A percentile compares a stretch with the other conserved stretches of the same genome.
Evolutionary conservation across 176 grass and related monocot genomes (phyloP).

Genomic region (Triticum monococcum): DNA sequence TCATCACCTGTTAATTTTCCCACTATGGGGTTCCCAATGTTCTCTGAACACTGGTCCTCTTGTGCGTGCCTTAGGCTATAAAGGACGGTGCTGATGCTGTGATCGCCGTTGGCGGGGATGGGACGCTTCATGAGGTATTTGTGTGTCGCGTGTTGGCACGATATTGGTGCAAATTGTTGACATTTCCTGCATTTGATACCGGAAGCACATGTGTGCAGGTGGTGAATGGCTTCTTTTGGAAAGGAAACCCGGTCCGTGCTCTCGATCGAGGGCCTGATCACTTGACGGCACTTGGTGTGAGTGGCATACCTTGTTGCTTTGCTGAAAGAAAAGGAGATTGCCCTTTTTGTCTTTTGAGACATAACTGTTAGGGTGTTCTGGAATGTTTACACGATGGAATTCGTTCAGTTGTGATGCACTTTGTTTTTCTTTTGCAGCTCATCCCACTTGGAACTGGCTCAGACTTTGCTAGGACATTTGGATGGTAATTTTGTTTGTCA

Average conservation of each 20-base stretch:
- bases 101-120: constrained; percentile 90
- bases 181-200: neutral
- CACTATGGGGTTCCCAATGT: neutral
- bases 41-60: neutral
- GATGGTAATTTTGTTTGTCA: constrained; percentile 55
- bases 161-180: neutral
- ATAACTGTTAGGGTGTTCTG: neutral
- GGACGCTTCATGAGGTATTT: constrained; percentile 94
- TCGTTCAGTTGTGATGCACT: constrained; percentile 1
- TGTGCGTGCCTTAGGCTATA: constrained; percentile 59
- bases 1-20: constrained; percentile 4
- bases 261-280: constrained; percentile 51
- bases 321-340: neutral
- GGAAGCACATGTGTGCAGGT: constrained; percentile 48
- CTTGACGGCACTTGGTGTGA: constrained; percentile 77
- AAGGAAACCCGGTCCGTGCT: constrained; percentile 53
- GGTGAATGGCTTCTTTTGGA: constrained; percentile 87
- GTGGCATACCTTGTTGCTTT: constrained; percentile 16
- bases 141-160: neutral
- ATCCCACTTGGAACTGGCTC: constrained; percentile 98
- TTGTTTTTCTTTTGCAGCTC: constrained; percentile 59
- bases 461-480: constrained; percentile 94
- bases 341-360: neutral
- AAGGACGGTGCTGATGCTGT: constrained; percentile 84
- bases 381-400: constrained; percentile 22